These are phyloP conservation scores for Sugiyamaella japonica DNA, from an alignment of 1,139 yeast species.

Conservation along the genomic window DNA sequence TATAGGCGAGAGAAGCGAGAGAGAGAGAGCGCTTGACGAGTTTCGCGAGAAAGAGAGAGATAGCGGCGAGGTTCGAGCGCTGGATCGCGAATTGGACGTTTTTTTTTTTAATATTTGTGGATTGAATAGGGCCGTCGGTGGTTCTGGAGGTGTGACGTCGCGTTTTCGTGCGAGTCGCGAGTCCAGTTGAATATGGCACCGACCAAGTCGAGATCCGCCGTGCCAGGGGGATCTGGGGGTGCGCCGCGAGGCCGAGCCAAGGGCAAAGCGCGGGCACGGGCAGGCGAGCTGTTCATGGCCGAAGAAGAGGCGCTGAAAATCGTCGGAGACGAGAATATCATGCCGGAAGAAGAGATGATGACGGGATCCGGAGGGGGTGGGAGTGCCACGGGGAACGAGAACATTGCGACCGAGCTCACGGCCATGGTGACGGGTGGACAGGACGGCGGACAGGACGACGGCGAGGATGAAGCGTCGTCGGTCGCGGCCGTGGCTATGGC, in stretches of 20 bases:
- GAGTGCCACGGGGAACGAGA: neutral
- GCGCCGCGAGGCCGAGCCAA: neutral
- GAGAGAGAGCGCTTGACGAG: no score
- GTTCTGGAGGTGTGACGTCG: neutral
- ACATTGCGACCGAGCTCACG: slow-evolving; percentile 11
- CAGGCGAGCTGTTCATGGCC: neutral
- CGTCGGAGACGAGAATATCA: slow-evolving; percentile 7
- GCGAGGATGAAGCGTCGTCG: no score
- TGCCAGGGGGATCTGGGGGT: neutral
- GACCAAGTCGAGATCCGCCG: slow-evolving; percentile 1
- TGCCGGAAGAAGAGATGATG: slow-evolving; percentile 10
- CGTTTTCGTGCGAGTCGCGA: neutral
- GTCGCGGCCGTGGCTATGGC: slow-evolving; percentile 7
- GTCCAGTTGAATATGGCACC: neutral
- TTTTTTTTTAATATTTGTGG: neutral
- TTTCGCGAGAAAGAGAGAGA: no score
- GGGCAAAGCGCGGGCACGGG: neutral
- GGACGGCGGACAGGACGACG: neutral
- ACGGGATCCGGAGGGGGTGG: neutral
- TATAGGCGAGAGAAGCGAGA: neutral
- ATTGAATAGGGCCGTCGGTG: neutral
- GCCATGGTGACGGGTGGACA: slow-evolving; percentile 5
- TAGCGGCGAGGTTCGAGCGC: neutral
- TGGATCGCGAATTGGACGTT: neutral
- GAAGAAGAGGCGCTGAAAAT: neutral